Conservation (phyloP, 176 grass and related monocot species). For the Raddia guianensis region DNA sequence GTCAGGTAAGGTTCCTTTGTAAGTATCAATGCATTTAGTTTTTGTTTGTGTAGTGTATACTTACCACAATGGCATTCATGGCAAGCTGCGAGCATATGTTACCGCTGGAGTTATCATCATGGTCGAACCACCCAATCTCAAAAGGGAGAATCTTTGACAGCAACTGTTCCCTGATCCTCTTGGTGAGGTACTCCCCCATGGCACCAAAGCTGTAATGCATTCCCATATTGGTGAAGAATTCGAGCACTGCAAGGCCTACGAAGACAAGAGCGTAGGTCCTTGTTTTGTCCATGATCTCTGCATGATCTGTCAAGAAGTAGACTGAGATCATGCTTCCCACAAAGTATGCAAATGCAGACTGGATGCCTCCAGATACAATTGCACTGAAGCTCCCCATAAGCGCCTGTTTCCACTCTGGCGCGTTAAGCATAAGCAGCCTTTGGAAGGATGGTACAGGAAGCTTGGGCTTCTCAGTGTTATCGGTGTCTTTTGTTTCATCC, state of each 20-base stretch:
- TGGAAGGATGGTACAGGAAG: constrained; percentile 64
- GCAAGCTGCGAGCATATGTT: constrained; percentile 75
- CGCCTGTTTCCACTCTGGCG: constrained; percentile 78
- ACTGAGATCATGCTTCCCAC: constrained; percentile 86
- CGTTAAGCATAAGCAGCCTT: constrained; percentile 73
- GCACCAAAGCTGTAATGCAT: constrained; percentile 87
- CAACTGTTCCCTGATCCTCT: constrained; percentile 81
- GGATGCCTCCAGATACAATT: constrained; percentile 73
- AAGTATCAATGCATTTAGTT: not conserved
- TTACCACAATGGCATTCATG: constrained; percentile 75
- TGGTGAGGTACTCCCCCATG: constrained; percentile 92
- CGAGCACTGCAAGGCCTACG: constrained; percentile 51
- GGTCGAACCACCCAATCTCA: constrained; percentile 85
- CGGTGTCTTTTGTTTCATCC: constrained; percentile 33
- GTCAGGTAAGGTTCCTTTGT: constrained; percentile 11
- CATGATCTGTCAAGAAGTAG: constrained; percentile 71
- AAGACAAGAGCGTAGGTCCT: constrained; percentile 65
- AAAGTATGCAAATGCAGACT: constrained; percentile 67
- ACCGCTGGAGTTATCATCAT: constrained; percentile 81
- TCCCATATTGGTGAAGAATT: constrained; percentile 73
- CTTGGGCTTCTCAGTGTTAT: constrained; percentile 21
- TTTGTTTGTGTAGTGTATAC: not conserved
- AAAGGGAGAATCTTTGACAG: constrained; percentile 78
- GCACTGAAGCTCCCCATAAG: constrained; percentile 61
- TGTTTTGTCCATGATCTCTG: constrained; percentile 66